Evolutionary conservation across 139 green algal species (phyloP).

Genomic region (Chlorella sp.): DNA sequence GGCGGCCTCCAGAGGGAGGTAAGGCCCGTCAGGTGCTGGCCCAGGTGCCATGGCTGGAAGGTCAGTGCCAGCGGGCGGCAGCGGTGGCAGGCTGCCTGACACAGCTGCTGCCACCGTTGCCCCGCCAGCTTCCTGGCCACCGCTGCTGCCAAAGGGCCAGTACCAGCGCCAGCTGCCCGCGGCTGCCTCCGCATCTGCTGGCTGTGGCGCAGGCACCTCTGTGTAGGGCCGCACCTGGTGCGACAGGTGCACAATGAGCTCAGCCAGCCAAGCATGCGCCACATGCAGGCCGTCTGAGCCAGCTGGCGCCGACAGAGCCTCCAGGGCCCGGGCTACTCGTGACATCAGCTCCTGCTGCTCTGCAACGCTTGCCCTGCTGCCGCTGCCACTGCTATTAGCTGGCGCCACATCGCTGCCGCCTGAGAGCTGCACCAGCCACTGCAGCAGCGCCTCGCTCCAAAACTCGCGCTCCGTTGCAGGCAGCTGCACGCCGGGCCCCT

Average conservation of each 20-base stretch:
- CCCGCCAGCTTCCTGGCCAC: not conserved
- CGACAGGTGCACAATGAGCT: conserved; percentile 70
- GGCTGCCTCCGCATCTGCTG: conserved; percentile 36
- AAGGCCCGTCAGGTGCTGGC: not conserved
- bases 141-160: conserved; percentile 1
- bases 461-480: conserved; percentile 11
- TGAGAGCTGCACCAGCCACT: conserved; percentile 39
- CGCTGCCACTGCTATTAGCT: not conserved
- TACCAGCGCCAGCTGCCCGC: not conserved
- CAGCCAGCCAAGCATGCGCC: conserved; percentile 73
- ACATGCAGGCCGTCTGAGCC: conserved; percentile 64
- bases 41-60: too few relatives aligned
- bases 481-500: conserved; percentile 7
- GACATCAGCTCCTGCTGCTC: not conserved
- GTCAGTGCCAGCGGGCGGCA: too few relatives aligned
- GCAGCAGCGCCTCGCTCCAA: conserved; percentile 51
- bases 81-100: too few relatives aligned
- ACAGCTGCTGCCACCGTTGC: too few relatives aligned
- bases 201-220: not conserved
- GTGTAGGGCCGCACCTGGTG: conserved; percentile 26
- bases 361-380: not conserved
- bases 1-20: not conserved
- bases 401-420: not conserved
- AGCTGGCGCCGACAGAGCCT: conserved; percentile 46
- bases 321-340: not conserved